These are phyloP conservation scores for Sonneratia caseolaris DNA, from an alignment of 345 rosid species.

Conservation along the genomic window DNA sequence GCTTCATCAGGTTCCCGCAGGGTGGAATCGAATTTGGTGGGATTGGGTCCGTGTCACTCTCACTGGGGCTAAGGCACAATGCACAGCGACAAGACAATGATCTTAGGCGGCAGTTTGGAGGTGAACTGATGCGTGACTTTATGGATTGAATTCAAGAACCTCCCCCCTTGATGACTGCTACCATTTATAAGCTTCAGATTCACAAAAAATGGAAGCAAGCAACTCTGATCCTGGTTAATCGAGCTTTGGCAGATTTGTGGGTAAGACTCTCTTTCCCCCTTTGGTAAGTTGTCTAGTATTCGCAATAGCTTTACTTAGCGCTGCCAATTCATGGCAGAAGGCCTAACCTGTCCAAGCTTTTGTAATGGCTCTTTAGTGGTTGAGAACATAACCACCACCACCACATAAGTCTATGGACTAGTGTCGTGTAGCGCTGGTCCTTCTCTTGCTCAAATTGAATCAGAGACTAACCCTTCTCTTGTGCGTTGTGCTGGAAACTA, in stretches of 20 bases:
- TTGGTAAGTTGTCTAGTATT: not conserved
- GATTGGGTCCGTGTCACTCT: conserved; percentile 38
- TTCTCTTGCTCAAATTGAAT: not conserved
- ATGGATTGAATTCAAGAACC: conserved; percentile 23
- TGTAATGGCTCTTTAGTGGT: not conserved
- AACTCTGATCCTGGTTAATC: too few species aligned
- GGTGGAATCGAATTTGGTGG: conserved; percentile 28
- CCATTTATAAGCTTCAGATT: not conserved
- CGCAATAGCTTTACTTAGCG: not conserved
- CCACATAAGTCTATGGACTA: not conserved
- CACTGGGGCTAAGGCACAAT: conserved; percentile 45
- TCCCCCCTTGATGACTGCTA: not conserved
- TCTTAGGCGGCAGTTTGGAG: conserved; percentile 33
- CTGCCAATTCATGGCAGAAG: not conserved
- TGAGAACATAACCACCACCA: not conserved
- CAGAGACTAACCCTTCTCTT: not conserved
- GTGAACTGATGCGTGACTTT: conserved; percentile 42
- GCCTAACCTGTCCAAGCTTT: not conserved
- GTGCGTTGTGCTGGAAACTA: too few species aligned
- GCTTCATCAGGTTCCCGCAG: conserved; percentile 30
- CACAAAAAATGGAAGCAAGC: not conserved
- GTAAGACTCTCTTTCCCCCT: not conserved
- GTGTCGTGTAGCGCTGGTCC: not conserved
- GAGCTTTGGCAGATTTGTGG: not conserved
- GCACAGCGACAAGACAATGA: conserved; percentile 26